Evolutionary conservation across 2,329 filamentous ascomycete species (phyloP), one percentile per base, ranked within the genome.

Genomic region (Monilinia fructicola): DNA sequence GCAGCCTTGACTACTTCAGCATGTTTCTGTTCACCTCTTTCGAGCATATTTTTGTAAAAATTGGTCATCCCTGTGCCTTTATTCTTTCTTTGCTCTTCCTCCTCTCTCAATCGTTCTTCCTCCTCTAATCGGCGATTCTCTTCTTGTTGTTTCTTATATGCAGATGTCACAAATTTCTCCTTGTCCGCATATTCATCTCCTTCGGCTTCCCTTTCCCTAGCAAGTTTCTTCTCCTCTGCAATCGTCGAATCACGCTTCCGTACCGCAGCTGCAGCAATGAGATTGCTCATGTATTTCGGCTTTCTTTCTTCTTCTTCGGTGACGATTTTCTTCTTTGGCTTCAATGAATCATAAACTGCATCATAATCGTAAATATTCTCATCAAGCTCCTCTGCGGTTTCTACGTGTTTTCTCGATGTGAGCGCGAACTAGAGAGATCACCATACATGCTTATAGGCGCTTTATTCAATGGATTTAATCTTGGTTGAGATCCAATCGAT

Each of bases 331-430:
- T 86, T 84, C 67, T 87, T 83, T 21, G 86, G 85, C 71, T 91
- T 89, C 52, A 94, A 81, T 0, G 89, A 90, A 72, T 94, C 91
- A 79, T 92, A 93, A 28, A 92, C 90, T 1, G 84, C 85, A 76
- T 96, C 92, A 79, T 95, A 96, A 78, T 95, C 91, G 81, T 93
- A 95, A 71, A 95, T 88, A 59, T 86, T 88, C 1, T 90, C 81
- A 73, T 95, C 91, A 11, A 90, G 75, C 67, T 86, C 83, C 69
- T 87, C 82, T 2, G 90, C 90, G 21, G 86, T 85, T 69, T 87
- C 82, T 48, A 86, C 84, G 71, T 90, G 83, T 72, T 85, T 87
- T 64, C 85, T 84, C 35, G 89, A 86, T 40, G 86, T 81, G 42
- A 89, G 81, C 1, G 81, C 1, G 85, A 79, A 72, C 86, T 85